Percentiles rank a stretch among this genome's conserved stretches.
Conservation (phyloP, 2,329 filamentous ascomycete genomes). For the Ustulina deusta region DNA sequence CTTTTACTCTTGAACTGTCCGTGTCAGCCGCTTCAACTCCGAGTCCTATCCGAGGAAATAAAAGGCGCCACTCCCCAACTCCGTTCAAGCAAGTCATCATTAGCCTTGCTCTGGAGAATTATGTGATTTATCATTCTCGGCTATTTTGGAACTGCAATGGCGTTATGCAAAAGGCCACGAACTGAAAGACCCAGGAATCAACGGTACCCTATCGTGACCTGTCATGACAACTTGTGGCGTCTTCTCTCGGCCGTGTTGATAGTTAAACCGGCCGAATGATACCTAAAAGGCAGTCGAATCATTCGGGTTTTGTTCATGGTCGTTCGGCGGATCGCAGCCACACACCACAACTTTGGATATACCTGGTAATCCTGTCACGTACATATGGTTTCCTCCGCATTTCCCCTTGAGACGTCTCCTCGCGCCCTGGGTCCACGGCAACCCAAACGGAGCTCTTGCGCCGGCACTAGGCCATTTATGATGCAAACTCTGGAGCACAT, state of each 20-base stretch:
- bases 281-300: neutral
- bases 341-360: slow-evolving; percentile 6
- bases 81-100: neutral
- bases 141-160: slow-evolving; percentile 4
- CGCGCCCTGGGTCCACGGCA: slow-evolving; percentile 16
- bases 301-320: slow-evolving; percentile 6
- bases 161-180: neutral
- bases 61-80: neutral
- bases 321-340: slow-evolving; percentile 23
- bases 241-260: slow-evolving; percentile 29
- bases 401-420: slow-evolving; percentile 18
- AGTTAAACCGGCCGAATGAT: slow-evolving; percentile 31
- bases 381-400: slow-evolving; percentile 28
- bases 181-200: neutral
- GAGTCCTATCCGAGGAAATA: neutral
- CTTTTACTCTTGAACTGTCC: neutral
- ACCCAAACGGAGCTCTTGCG: slow-evolving; percentile 24
- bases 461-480: slow-evolving; percentile 27
- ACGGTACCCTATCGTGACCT: neutral
- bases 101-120: neutral
- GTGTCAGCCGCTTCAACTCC: neutral
- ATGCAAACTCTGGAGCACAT: slow-evolving; percentile 15
- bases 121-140: slow-evolving; percentile 9
- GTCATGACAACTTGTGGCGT: slow-evolving; percentile 3
- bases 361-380: slow-evolving; percentile 4